A percentile compares a stretch with the other conserved stretches of the same genome.
Evolutionary conservation across 164 flowering plant genomes (phyloP).

Genomic region (Warburgia ugandensis): DNA sequence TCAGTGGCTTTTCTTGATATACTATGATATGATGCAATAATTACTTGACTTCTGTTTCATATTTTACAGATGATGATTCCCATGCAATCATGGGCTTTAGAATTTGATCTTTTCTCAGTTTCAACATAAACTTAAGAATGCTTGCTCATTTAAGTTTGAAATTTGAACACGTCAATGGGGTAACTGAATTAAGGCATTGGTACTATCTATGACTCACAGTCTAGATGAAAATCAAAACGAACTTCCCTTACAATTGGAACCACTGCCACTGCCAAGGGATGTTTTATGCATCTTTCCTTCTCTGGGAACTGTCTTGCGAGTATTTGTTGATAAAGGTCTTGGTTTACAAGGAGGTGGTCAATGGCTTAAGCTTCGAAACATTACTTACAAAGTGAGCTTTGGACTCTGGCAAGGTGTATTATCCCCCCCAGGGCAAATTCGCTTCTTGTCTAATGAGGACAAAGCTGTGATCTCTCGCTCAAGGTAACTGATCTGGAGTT

Average conservation of each 20-base stretch:
- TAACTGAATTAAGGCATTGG: too few species aligned
- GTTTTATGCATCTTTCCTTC: constrained; percentile 46
- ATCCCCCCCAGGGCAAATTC: constrained; percentile 39
- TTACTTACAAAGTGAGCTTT: constrained; percentile 30
- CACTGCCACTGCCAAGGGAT: constrained; percentile 41
- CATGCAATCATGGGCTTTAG: too few species aligned
- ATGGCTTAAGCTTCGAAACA: constrained; percentile 55
- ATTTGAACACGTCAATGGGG: too few species aligned
- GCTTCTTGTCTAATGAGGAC: constrained; percentile 41
- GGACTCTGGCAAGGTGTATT: constrained; percentile 56
- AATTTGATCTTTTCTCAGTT: too few species aligned
- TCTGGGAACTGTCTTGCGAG: constrained; percentile 64
- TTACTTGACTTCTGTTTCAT: too few species aligned
- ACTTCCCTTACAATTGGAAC: constrained; percentile 18
- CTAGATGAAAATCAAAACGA: too few species aligned
- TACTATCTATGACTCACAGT: too few species aligned
- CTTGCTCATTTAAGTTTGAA: too few species aligned
- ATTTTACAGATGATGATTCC: too few species aligned
- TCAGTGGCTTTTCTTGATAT: too few species aligned
- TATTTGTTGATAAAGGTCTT: constrained; percentile 31
- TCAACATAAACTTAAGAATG: too few species aligned
- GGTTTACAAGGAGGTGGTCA: constrained; percentile 29
- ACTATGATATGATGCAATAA: too few species aligned
- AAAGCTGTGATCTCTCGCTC: constrained; percentile 20
- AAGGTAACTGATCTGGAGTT: constrained; percentile 30